Base-by-base conservation (phyloP, 352 stramenopile species). In the Globisporangium camurandrum region DNA sequence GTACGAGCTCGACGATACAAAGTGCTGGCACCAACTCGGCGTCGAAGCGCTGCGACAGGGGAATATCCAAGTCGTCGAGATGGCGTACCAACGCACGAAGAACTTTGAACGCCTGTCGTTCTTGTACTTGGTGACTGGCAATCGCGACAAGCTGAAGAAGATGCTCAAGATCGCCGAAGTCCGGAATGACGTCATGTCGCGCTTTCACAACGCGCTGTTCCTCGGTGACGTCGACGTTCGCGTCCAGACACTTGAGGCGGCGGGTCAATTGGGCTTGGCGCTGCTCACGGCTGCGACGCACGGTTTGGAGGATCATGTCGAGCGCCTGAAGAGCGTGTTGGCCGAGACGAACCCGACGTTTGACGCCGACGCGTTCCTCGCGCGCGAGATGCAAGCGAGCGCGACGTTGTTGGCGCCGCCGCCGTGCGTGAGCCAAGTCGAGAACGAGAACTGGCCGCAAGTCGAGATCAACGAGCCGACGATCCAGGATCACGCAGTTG, bases 141-240 rank as follows among this genome's bases (percentile, higher is more conserved):
- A 99, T 72, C 95, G 84, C 36, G 96, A 98, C 55, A 99, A 99
- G 75, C 84, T 99, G 11, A 84, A 93, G 57, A 99, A 99, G 75
- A 99, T 99, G 96, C 81, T 99, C 51, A 98, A 99, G 72, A 99
- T 99, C 46, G 93, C 96, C 4, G 95, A 99, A 67, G 96, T 98
- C 65, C 86, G 96, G 49, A 89, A 95, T 56, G 96, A 99, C 64
- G 96, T 98, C 54, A 99, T 99, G 96, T 95, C 89, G 23, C 88
- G 94, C 43, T 99, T 99, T 70, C 96, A 98, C 77, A 99, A 99
- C 70, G 93, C 96, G 6, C 71, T 99, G 8, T 97, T 98, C 57
- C 77, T 99, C 24, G 96, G 96, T 38, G 95, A 99, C 68, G 95
- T 96, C 17, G 75, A 93, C 1, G 95, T 98, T 50, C 88, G 97